Evolutionary conservation across 108 stramenopile species (phyloP).

Genomic region (Nitzschia sp.): DNA sequence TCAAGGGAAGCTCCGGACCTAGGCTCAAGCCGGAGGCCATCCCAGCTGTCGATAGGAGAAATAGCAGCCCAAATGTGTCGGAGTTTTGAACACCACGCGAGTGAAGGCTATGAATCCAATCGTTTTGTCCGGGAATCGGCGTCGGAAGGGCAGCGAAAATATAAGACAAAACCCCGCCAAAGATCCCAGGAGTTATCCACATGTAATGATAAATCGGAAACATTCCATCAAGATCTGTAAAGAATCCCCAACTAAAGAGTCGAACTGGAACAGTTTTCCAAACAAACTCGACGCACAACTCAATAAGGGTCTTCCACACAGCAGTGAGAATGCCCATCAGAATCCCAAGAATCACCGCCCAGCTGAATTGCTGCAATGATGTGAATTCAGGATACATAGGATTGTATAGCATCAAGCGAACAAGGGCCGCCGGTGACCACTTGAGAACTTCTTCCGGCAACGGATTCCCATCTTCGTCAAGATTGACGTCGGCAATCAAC

Average conservation of each 20-base stretch:
- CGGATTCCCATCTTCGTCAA: constrained; percentile 21
- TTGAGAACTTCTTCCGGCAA: constrained; percentile 28
- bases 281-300: constrained; percentile 50
- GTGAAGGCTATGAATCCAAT: constrained; percentile 60
- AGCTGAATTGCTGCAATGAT: constrained; percentile 55
- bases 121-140: constrained; percentile 58
- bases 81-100: constrained; percentile 50
- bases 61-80: constrained; percentile 39
- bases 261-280: constrained; percentile 49
- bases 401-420: constrained; percentile 50
- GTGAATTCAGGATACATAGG: constrained; percentile 58
- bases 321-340: constrained; percentile 59
- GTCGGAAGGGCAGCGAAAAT: constrained; percentile 34
- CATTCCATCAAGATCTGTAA: constrained; percentile 48
- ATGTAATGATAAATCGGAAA: constrained; percentile 68
- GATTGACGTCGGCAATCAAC: constrained; percentile 18
- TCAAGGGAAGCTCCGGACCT: constrained; percentile 64
- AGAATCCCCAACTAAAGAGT: constrained; percentile 46
- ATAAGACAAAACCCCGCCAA: constrained; percentile 49
- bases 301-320: constrained; percentile 52
- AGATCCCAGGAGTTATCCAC: constrained; percentile 59
- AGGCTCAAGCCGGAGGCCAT: constrained; percentile 63
- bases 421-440: constrained; percentile 24
- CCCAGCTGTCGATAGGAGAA: constrained; percentile 49
- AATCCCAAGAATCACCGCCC: constrained; percentile 59